These are phyloP conservation scores for Rhizopus arrhizus DNA, from an alignment of 371 early-diverging fungal genomes.

Conservation along the genomic window DNA sequence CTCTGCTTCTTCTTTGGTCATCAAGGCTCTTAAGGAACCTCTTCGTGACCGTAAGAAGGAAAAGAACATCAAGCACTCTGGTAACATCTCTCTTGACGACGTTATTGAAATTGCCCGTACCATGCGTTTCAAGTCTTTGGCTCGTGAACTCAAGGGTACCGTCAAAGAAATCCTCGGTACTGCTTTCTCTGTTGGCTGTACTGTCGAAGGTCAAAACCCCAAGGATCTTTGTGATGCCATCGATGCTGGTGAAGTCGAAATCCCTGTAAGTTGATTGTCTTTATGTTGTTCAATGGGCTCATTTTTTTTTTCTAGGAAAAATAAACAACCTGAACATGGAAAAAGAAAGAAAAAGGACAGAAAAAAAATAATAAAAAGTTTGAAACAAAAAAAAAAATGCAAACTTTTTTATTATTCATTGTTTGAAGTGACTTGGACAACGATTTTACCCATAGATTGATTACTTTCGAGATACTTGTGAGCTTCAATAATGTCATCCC, in stretches of 20 bases:
- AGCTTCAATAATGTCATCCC: constrained; percentile 70
- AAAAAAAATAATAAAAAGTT: not conserved
- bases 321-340: constrained; percentile 37
- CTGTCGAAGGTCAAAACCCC: constrained; percentile 57
- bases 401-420: no score
- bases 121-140: constrained; percentile 92
- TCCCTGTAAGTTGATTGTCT: constrained; percentile 66
- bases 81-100: constrained; percentile 89
- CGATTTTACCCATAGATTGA: constrained; percentile 64
- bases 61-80: constrained; percentile 98
- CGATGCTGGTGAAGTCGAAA: constrained; percentile 82
- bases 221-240: constrained; percentile 50
- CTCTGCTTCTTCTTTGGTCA: constrained; percentile 96
- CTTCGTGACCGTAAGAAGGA: constrained; percentile 99
- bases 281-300: not conserved
- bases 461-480: constrained; percentile 71
- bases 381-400: not conserved
- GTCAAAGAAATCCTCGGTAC: constrained; percentile 99
- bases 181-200: constrained; percentile 94
- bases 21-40: constrained; percentile 99
- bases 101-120: constrained; percentile 97
- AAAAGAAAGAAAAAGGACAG: constrained; percentile 30
- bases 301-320: constrained; percentile 84
- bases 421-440: constrained; percentile 29
- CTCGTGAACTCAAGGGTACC: constrained; percentile 87